Evolutionary conservation across 2,329 filamentous ascomycete species (phyloP).

Genomic region (Fusarium virguliforme): DNA sequence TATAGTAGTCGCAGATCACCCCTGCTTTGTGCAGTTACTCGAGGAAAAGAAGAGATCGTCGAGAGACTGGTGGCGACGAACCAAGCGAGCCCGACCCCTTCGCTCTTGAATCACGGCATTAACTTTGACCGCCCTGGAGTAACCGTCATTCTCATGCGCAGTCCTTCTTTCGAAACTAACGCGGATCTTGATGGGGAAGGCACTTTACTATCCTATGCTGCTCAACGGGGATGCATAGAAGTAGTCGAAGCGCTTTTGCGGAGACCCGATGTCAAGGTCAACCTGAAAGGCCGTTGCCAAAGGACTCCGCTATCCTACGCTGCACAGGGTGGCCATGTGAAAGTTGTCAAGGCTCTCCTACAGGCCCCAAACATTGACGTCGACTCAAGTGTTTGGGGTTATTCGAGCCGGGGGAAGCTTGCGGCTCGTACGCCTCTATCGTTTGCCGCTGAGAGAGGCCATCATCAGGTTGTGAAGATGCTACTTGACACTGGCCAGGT

Average conservation of each 20-base stretch:
- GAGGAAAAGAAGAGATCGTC: background rate
- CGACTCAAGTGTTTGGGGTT: background rate
- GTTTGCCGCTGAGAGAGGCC: background rate
- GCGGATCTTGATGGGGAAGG: background rate
- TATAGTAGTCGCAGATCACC: too few relatives aligned
- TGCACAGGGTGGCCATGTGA: background rate
- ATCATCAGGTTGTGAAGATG: background rate
- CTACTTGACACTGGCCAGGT: background rate
- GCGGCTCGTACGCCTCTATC: background rate
- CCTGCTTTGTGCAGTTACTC: too few relatives aligned
- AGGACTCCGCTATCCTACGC: background rate
- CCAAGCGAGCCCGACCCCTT: background rate
- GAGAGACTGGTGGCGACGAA: background rate
- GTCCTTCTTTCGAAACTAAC: background rate
- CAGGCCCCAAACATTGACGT: background rate
- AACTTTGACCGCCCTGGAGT: too few relatives aligned
- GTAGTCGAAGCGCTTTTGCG: too few relatives aligned
- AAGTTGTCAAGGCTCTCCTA: background rate
- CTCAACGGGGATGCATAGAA: too few relatives aligned
- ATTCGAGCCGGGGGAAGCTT: background rate
- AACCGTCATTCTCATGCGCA: background rate
- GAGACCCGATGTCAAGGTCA: background rate
- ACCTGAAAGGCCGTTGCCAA: background rate
- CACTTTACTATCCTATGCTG: background rate
- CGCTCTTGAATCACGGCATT: background rate